Conservation (phyloP, 164 flowering plant species). For the Aristolochia fimbriata region DNA sequence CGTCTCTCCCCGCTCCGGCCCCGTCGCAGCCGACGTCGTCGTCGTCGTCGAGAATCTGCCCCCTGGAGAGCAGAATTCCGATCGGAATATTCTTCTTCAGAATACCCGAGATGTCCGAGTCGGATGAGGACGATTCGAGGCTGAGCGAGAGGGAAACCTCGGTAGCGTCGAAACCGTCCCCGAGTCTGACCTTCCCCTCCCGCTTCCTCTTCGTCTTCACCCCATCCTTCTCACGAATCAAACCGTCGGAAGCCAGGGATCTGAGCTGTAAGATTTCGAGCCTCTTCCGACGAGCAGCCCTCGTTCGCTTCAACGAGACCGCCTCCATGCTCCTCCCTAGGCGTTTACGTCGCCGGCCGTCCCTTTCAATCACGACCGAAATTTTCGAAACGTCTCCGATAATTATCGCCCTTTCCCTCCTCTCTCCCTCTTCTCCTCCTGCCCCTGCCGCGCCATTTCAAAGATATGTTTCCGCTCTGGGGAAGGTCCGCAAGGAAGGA, state of each 20-base stretch:
- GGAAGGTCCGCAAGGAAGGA: too few species aligned
- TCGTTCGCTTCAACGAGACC: slow-evolving; percentile 2
- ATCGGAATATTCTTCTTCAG: neutral
- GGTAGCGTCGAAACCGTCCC: neutral
- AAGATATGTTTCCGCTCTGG: too few species aligned
- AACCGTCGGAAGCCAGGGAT: neutral
- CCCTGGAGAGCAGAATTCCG: slow-evolving; percentile 3
- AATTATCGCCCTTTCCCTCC: too few species aligned
- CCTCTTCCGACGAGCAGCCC: slow-evolving; percentile 23
- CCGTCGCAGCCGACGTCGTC: neutral
- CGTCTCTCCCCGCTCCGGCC: neutral
- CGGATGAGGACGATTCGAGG: neutral
- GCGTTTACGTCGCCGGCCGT: neutral
- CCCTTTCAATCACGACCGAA: neutral
- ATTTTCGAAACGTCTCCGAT: too few species aligned
- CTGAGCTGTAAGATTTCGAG: slow-evolving; percentile 21
- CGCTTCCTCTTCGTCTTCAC: neutral
- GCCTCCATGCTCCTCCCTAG: neutral
- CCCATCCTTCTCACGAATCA: neutral
- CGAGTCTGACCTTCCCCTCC: too few species aligned
- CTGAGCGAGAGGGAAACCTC: neutral
- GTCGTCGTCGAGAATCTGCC: slow-evolving; percentile 5
- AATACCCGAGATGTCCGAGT: slow-evolving; percentile 5
- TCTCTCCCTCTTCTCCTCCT: too few species aligned
- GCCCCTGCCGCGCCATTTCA: too few species aligned